Evolutionary conservation across 768 basidiomycete genomes (phyloP).

Genomic region (Harrya chromipes): DNA sequence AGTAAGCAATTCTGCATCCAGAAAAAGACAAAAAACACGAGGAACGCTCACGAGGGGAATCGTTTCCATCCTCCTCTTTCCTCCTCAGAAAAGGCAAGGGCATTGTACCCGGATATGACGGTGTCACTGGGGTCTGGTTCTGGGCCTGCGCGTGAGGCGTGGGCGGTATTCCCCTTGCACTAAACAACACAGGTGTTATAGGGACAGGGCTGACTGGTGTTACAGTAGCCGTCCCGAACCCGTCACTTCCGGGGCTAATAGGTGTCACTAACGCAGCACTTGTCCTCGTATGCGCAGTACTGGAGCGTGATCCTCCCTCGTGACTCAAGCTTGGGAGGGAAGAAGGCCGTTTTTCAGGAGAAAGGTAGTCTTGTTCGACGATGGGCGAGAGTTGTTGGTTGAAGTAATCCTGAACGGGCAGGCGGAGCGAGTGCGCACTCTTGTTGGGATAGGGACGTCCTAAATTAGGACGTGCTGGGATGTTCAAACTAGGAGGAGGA

Average conservation of each 20-base stretch:
- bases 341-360: constrained; percentile 42
- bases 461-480: constrained; percentile 28
- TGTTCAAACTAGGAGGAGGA: constrained; percentile 22
- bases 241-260: constrained; percentile 20
- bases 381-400: constrained; percentile 59
- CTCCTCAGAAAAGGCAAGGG: constrained; percentile 21
- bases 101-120: constrained; percentile 18
- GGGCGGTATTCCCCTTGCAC: constrained; percentile 13
- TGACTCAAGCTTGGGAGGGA: constrained; percentile 30
- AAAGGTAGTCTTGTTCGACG: constrained; percentile 60
- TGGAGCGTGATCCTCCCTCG: constrained; percentile 26
- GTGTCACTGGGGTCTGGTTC: constrained; percentile 24
- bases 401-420: constrained; percentile 32
- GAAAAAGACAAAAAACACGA: background rate
- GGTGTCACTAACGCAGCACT: constrained; percentile 28
- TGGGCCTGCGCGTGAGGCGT: constrained; percentile 16
- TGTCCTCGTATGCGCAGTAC: constrained; percentile 33
- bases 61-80: constrained; percentile 28
- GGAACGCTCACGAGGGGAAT: constrained; percentile 41
- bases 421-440: constrained; percentile 43
- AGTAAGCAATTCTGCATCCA: constrained; percentile 3
- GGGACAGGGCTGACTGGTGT: constrained; percentile 31
- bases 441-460: constrained; percentile 27
- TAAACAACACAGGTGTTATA: constrained; percentile 23
- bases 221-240: constrained; percentile 20